Evolutionary conservation across 2,329 filamentous ascomycete genomes (phyloP).

Genomic region (Cytospora mali): DNA sequence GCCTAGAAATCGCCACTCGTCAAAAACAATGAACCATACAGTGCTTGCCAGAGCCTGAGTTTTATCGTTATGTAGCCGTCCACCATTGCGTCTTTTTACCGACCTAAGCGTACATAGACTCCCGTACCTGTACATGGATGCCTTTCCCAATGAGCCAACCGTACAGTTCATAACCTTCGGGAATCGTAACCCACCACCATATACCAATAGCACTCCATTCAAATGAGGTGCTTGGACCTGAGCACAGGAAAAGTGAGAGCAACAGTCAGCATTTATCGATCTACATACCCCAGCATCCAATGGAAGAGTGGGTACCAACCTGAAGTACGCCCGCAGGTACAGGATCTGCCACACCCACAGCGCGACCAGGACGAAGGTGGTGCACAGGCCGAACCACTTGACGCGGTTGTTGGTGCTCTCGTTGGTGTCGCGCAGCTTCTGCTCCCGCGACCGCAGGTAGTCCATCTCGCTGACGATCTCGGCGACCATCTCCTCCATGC

Average conservation of each 20-base stretch:
- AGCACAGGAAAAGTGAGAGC: not conserved
- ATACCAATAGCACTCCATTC: conserved; percentile 32
- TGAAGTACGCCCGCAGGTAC: conserved; percentile 96
- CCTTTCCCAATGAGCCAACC: conserved; percentile 18
- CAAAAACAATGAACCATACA: not conserved
- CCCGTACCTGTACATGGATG: conserved; percentile 22
- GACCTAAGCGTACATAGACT: conserved; percentile 22
- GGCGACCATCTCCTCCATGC: conserved; percentile 85
- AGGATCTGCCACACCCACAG: conserved; percentile 97
- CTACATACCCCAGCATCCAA: no score
- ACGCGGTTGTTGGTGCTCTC: conserved; percentile 99
- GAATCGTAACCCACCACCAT: conserved; percentile 30
- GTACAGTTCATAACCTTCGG: conserved; percentile 28
- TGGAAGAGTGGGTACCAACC: conserved; percentile 46
- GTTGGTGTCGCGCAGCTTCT: conserved; percentile 96
- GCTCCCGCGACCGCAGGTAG: conserved; percentile 85
- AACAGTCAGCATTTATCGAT: conserved; percentile 18
- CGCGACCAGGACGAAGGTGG: conserved; percentile 85
- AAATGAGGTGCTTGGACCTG: conserved; percentile 72
- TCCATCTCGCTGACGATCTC: conserved; percentile 96
- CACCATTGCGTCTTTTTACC: conserved; percentile 16
- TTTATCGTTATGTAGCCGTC: conserved; percentile 7
- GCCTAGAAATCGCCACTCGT: not conserved
- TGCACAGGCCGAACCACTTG: conserved; percentile 96
- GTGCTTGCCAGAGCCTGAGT: conserved; percentile 11